These are phyloP conservation scores for Lactifluus pinguis DNA, from an alignment of 768 basidiomycete genomes.

Conservation along the genomic window DNA sequence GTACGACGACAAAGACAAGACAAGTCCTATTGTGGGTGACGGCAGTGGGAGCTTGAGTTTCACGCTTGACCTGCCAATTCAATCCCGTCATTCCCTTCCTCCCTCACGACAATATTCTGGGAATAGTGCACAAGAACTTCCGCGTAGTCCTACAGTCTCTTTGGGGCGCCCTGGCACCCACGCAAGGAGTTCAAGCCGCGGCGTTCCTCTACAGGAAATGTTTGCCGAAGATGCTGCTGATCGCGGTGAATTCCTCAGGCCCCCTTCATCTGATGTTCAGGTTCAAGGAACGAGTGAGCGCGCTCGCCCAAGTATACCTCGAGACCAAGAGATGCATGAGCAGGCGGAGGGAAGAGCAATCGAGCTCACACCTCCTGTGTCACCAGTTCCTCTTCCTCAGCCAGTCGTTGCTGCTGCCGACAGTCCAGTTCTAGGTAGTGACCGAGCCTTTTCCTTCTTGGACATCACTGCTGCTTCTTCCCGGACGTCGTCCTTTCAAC, in stretches of 20 bases:
- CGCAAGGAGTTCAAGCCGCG: constrained; percentile 15
- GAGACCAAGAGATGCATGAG: not conserved
- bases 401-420: not conserved
- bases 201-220: constrained; percentile 11
- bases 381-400: not conserved
- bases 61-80: constrained; percentile 19
- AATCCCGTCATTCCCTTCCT: constrained; percentile 12
- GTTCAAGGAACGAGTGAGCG: not conserved
- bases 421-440: not conserved
- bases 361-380: not conserved
- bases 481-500: constrained; percentile 3
- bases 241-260: not conserved
- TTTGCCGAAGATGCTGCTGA: constrained; percentile 6
- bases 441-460: constrained; percentile 16
- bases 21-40: not conserved
- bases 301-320: not conserved
- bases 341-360: not conserved
- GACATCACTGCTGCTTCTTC: constrained; percentile 17
- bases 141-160: constrained; percentile 19
- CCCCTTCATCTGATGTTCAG: constrained; percentile 4
- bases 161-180: constrained; percentile 13
- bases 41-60: constrained; percentile 20
- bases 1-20: constrained; percentile 8
- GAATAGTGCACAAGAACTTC: constrained; percentile 18
- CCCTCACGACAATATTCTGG: constrained; percentile 15